Conservation (phyloP, 176 grass and related monocot genomes). For the Paspalum vaginatum region DNA sequence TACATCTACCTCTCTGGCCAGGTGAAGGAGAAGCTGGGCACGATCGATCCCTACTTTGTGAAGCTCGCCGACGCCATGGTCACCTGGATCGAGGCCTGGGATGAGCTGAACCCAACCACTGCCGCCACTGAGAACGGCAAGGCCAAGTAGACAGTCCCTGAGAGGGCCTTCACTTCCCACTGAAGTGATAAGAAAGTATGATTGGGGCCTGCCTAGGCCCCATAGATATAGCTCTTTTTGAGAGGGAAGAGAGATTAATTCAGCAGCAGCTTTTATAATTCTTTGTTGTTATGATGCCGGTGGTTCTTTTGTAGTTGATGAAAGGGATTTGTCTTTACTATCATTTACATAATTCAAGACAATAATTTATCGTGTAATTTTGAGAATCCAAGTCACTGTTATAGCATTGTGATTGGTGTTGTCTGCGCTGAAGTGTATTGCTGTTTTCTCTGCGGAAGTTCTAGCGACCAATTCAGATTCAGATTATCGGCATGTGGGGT, state of each 20-base stretch:
- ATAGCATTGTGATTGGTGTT: background rate
- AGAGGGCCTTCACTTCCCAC: slow-evolving; percentile 2
- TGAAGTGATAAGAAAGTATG: slow-evolving; percentile 38
- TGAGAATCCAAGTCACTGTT: slow-evolving; percentile 39
- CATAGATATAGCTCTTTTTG: slow-evolving; percentile 62
- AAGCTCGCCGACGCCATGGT: slow-evolving; percentile 94
- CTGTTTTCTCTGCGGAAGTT: too few species aligned
- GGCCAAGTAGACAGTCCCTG: slow-evolving; percentile 44
- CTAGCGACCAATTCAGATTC: too few species aligned
- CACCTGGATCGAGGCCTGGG: slow-evolving; percentile 95
- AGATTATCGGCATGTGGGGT: too few species aligned
- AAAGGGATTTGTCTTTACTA: slow-evolving; percentile 50
- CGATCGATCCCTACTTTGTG: slow-evolving; percentile 64
- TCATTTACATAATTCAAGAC: slow-evolving; percentile 54
- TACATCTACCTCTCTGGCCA: slow-evolving; percentile 74
- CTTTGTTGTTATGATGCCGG: slow-evolving; percentile 32
- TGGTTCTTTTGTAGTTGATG: slow-evolving; percentile 58
- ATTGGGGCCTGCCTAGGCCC: slow-evolving; percentile 39
- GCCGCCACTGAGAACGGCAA: slow-evolving; percentile 42
- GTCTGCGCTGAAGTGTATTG: too few species aligned
- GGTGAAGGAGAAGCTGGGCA: slow-evolving; percentile 73
- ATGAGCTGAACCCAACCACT: slow-evolving; percentile 71
- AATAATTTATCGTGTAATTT: slow-evolving; percentile 53
- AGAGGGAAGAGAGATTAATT: slow-evolving; percentile 53
- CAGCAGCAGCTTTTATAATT: slow-evolving; percentile 57